Evolutionary conservation across 2,329 filamentous ascomycete species (phyloP), one percentile per base, ranked within the genome.

Genomic region (Colletotrichum magnum): DNA sequence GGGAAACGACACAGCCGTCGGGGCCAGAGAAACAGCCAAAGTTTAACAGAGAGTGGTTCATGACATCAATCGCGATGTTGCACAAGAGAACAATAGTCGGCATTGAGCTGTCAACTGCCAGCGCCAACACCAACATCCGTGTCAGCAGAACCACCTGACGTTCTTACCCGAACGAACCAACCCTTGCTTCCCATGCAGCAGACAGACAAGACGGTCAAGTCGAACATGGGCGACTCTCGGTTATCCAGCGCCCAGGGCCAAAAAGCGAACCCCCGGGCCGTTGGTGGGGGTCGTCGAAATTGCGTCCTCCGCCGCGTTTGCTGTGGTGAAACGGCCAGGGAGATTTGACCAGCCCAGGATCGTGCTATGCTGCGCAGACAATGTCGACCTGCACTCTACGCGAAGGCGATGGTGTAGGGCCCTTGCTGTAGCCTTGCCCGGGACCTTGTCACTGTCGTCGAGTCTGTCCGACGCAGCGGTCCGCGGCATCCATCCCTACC

Each of bases 281-380:
- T 18, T 47, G 61, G 62, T 66, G 66, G 66, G 45, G 66, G 56
- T 16, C 32, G 50, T 32, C 56, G 66, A 69, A 69, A 66, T 69
- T 69, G 66, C 66, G 18, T 51, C 66, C 62, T 69, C 66, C 48
- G 56, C 62, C 62, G 51, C 48, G 50, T 69, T 60, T 56, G 61
- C 57, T n/a, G 62, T 69, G 62, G 63, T 69, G 66, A 69, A 69
- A 69, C 62, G 63, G 62, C 50, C 50, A 69, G 56, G 66, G 56
- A 69, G 66, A 69, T 66, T 69, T 65, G 66, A 66, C 56, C 66
- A 57, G 66, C 32, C 66, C 56, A 52, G 53, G 65, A 54, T 58
- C 53, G 60, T 58, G 47, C 48, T 26, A 50, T 43, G 15, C 41
- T 36, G 32, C 32, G 32, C 32, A 36, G 32, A 36, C 32, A 36